Percentiles rank a stretch among this genome's conserved stretches.
These are phyloP conservation scores for Glycine latifolia DNA, from an alignment of 306 rosid genomes.

Conservation along the genomic window DNA sequence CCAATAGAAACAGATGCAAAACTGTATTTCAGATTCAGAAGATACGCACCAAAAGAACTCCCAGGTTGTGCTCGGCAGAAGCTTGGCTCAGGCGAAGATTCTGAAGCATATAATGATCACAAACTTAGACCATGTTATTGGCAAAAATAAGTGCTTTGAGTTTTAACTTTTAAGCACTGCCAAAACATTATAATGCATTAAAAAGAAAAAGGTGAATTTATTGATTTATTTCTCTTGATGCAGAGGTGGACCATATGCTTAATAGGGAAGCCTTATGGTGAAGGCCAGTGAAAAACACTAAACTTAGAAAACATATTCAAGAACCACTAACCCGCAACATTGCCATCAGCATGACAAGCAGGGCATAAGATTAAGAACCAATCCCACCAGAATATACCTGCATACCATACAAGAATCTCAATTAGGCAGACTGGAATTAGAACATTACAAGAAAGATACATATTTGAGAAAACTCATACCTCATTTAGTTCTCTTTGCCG, in stretches of 20 bases:
- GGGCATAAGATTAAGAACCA: conserved; percentile 95
- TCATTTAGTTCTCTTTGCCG: conserved; percentile 97
- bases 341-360: conserved; percentile 92
- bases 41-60: conserved; percentile 84
- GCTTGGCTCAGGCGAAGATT: conserved; percentile 55
- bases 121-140: conserved; percentile 29
- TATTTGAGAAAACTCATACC: conserved; percentile 55
- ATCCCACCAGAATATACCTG: conserved; percentile 98
- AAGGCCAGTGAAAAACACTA: conserved; percentile 1
- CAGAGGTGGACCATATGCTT: conserved; percentile 12
- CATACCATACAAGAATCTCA: conserved; percentile 52
- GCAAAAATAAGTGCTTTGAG: conserved; percentile 22
- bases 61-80: conserved; percentile 76
- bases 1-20: conserved; percentile 10
- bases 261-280: conserved; percentile 28
- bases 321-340: conserved; percentile 79
- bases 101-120: conserved; percentile 57
- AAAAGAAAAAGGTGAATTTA: not conserved
- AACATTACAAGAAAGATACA: conserved; percentile 21
- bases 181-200: conserved; percentile 15
- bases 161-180: conserved; percentile 38
- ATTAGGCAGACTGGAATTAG: conserved; percentile 43
- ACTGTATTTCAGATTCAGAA: conserved; percentile 28
- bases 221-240: conserved; percentile 9
- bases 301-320: conserved; percentile 33